Evolutionary conservation across 305 asterid species (phyloP).

Genomic region (Fraxinus sp.): DNA sequence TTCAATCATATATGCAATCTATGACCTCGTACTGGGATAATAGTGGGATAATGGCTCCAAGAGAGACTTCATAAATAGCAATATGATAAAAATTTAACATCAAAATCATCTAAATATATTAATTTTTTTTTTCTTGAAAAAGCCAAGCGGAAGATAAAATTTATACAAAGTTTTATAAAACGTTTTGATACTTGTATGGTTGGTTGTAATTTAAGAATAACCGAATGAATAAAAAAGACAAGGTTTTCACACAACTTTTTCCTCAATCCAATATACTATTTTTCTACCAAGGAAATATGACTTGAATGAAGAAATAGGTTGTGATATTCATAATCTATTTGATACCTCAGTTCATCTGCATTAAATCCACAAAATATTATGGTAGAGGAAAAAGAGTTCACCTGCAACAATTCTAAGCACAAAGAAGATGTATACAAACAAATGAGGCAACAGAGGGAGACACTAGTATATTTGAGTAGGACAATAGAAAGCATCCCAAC

Average conservation of each 20-base stretch:
- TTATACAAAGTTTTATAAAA: background rate
- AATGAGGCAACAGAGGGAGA: background rate
- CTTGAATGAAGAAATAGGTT: background rate
- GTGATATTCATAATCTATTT: background rate
- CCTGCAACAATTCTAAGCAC: background rate
- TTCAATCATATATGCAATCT: background rate
- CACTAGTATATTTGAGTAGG: background rate
- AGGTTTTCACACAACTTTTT: background rate
- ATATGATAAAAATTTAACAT: no score
- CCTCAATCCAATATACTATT: background rate
- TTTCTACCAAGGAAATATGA: background rate
- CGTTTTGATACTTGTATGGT: background rate
- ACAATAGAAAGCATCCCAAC: slow-evolving; percentile 6
- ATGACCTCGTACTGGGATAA: background rate
- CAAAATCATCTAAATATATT: background rate
- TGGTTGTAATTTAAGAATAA: background rate
- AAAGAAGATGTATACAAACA: background rate
- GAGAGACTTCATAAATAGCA: background rate
- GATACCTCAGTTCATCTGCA: background rate
- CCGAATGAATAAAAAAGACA: background rate
- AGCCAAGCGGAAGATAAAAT: background rate
- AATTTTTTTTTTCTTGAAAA: background rate
- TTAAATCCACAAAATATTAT: background rate
- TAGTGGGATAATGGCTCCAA: background rate
- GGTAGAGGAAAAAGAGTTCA: background rate